Evolutionary conservation across 140 eudicot species (phyloP), one percentile per base, ranked within the genome.

Genomic region (Stevia rebaudiana): DNA sequence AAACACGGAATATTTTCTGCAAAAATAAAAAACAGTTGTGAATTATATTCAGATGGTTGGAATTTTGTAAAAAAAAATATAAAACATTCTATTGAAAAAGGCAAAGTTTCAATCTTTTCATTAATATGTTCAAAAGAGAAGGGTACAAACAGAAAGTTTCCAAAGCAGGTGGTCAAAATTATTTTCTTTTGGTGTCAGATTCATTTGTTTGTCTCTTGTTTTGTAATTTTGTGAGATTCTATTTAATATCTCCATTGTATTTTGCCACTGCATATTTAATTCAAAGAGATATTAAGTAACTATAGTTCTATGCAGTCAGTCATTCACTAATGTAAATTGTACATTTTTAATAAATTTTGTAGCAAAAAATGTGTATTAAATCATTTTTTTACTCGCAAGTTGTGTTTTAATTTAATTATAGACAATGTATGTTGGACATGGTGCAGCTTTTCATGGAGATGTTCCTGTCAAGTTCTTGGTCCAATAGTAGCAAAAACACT

Each of bases 91-190:
- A 44, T 18, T 11, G 30, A 42, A 63, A 16, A 46, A 44, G 31
- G 18, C n/a, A 28, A 46, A 43, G 9, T 6, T 74, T 47, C 41
- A 24, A 54, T 65, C 50, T 47, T 68, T 74, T 67, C 42, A 37
- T 23, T 17, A 31, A 28, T 49, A 2, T 70, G 40, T 60, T 60
- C 10, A 53, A 65, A 65, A 56, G 10, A 57, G 16, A 37, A 51
- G 49, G 75, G 65, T 13, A 61, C 70, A 75, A 68, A 50, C 75
- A 48, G 65, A 41, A 41, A 46, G 50, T 28, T 30, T 75, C 70
- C 51, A 68, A 67, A 74, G 51, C 51, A 60, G 30, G 58, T 75
- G 64, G 79, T 75, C 79, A 75, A 75, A 68, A 6, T 75, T 75
- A 75, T 69, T 68, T 68, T 41, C 13, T 68, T 49, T 28, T 75